Evolutionary conservation across 345 rosid species (phyloP).

Genomic region (Gynandropsis gynandra): DNA sequence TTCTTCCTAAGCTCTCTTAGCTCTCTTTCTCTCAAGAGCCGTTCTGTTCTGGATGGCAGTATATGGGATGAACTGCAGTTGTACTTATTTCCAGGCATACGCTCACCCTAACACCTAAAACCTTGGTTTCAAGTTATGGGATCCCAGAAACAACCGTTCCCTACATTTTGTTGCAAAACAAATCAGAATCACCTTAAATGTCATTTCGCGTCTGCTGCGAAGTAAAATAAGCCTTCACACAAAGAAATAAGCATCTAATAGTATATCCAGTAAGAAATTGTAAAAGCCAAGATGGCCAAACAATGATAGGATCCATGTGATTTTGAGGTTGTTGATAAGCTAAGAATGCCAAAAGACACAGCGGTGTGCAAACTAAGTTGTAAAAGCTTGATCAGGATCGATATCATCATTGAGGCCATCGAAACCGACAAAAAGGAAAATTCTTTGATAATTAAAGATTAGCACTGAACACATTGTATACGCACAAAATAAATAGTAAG

Average conservation of each 20-base stretch:
- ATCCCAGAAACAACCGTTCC: conserved; percentile 30
- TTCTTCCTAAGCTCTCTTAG: conserved; percentile 59
- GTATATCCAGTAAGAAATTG: conserved; percentile 19
- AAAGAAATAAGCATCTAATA: conserved; percentile 24
- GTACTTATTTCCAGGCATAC: conserved; percentile 93
- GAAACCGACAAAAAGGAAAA: no score
- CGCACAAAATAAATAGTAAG: conserved; percentile 20
- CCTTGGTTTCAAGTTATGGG: conserved; percentile 23
- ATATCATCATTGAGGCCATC: not conserved
- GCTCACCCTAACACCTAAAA: conserved; percentile 44
- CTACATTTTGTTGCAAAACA: conserved; percentile 45
- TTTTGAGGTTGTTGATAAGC: conserved; percentile 26
- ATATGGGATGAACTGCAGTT: conserved; percentile 48
- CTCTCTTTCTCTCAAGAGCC: conserved; percentile 76
- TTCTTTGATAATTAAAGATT: conserved; percentile 6
- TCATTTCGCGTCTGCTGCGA: conserved; percentile 24
- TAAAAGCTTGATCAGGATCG: conserved; percentile 3
- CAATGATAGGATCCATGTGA: conserved; percentile 56
- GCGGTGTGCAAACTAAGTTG: conserved; percentile 9
- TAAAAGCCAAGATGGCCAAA: conserved; percentile 28
- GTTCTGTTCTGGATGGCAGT: conserved; percentile 51
- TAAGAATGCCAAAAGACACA: conserved; percentile 12
- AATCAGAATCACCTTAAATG: conserved; percentile 24
- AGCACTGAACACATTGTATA: conserved; percentile 26
- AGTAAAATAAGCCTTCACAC: conserved; percentile 22